A percentile compares a stretch with the other conserved stretches of the same genome.
These are phyloP conservation scores for Pontederia paniculata DNA, from an alignment of 176 grass and related monocot genomes.

Conservation along the genomic window DNA sequence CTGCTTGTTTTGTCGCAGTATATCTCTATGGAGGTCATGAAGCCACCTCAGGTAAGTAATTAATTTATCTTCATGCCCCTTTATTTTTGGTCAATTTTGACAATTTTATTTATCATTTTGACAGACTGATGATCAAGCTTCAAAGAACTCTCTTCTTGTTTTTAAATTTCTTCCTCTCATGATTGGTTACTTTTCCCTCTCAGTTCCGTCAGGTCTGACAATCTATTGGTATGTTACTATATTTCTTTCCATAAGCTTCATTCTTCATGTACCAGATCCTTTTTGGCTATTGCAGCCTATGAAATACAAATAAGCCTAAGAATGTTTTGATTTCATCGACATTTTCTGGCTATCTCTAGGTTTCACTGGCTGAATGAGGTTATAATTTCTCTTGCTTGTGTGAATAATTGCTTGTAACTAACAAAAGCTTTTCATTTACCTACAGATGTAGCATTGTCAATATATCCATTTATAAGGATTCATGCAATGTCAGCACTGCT, in stretches of 20 bases:
- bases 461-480: too few species aligned
- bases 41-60: slow-evolving; percentile 69
- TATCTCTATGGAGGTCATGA: slow-evolving; percentile 97
- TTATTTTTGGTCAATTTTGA: background rate
- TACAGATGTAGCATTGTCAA: too few species aligned
- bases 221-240: slow-evolving; percentile 75
- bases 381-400: too few species aligned
- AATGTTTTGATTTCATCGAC: too few species aligned
- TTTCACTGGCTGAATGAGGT: too few species aligned
- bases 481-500: too few species aligned
- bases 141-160: slow-evolving; percentile 72
- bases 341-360: too few species aligned
- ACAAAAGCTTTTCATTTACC: too few species aligned
- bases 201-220: slow-evolving; percentile 79
- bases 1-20: slow-evolving; percentile 77
- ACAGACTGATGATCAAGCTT: slow-evolving; percentile 72
- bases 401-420: too few species aligned
- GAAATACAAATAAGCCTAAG: too few species aligned
- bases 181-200: slow-evolving; percentile 85
- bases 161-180: slow-evolving; percentile 91
- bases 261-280: too few species aligned
- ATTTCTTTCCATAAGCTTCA: background rate
- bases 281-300: too few species aligned
- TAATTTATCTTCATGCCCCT: background rate
- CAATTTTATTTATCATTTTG: background rate